Percentiles rank a stretch among this genome's conserved stretches.
These are phyloP conservation scores for Euphorbia tirucalli DNA, from an alignment of 345 rosid genomes.

Conservation along the genomic window DNA sequence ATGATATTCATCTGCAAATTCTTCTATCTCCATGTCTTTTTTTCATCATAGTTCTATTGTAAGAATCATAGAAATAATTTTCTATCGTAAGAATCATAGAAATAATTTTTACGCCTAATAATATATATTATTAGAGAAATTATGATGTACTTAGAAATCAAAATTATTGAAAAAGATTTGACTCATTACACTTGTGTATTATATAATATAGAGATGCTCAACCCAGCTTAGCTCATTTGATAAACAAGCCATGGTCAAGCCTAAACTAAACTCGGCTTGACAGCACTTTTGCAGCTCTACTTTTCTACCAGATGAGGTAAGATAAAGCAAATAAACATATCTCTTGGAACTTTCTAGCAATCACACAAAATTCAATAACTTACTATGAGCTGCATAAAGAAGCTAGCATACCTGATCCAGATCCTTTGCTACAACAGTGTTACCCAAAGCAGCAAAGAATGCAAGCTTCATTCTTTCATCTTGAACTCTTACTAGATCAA, in stretches of 20 bases:
- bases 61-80: not conserved
- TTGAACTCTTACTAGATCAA: slow-evolving; percentile 77
- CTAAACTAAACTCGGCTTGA: not conserved
- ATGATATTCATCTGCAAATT: not conserved
- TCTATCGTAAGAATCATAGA: too few species aligned
- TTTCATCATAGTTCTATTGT: not conserved
- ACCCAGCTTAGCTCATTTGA: not conserved
- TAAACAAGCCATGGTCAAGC: not conserved
- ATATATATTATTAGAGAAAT: too few species aligned
- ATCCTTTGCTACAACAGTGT: slow-evolving; percentile 81
- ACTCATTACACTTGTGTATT: not conserved
- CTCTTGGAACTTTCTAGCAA: not conserved
- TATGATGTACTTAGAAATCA: not conserved
- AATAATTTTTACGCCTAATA: too few species aligned
- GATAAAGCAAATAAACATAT: not conserved
- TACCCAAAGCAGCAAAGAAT: slow-evolving; percentile 75
- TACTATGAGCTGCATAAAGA: not conserved
- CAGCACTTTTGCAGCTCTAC: not conserved
- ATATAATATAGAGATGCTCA: not conserved
- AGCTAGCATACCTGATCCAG: slow-evolving; percentile 75
- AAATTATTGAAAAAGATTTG: not conserved
- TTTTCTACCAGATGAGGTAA: not conserved
- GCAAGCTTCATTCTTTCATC: slow-evolving; percentile 96
- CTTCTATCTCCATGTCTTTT: not conserved
- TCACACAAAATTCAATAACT: not conserved